Evolutionary conservation across 2,329 filamentous ascomycete genomes (phyloP), one percentile per base, ranked within the genome.

Genomic region (Diaporthe destruens): DNA sequence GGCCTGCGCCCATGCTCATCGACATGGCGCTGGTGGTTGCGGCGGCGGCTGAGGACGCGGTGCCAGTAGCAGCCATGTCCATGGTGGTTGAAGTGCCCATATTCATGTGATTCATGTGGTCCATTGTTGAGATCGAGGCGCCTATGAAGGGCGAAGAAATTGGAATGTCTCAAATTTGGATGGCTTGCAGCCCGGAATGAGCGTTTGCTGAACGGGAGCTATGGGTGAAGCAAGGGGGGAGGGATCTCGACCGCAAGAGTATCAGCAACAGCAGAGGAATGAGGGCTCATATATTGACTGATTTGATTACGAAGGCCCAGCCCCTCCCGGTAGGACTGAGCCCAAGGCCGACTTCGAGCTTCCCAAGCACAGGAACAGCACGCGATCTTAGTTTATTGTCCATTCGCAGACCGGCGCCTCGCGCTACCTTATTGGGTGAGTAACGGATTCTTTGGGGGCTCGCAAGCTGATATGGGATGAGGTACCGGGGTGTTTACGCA

Each of bases 11-110:
- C 61, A 66, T 53, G 47, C 61, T 66, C 61, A 66, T 66, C 32
- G 61, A 66, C 61, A 66, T 66, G 20, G 32, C n/a, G 61, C 61
- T 66, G 44, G 29, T 66, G n/a, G 61, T 53, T 7, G 61, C 61
- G 5, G 61, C 61, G 44, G 61, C 47, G 44, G 61, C 61, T 7
- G 61, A 51, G 1, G 61, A 53, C 2, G 47, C 47, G 47, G 61
- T 39, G 14, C 44, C n/a, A 2, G 47, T 66, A 1, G 47, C 61
- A 34, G 61, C 32, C 61, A 66, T 66, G 8, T 53, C 61, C 61
- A 66, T 66, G 12, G 61, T 14, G 47, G 61, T 66, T 8, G 61
- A 66, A 12, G 47, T 66, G n/a, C 61, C 14, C 39, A 49, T 32
- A 3, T 39, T 44, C 61, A 66, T 65, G 9, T 29, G 29, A 29